Conservation (phyloP, 768 basidiomycete species). For the Auriscalpium orientale region DNA sequence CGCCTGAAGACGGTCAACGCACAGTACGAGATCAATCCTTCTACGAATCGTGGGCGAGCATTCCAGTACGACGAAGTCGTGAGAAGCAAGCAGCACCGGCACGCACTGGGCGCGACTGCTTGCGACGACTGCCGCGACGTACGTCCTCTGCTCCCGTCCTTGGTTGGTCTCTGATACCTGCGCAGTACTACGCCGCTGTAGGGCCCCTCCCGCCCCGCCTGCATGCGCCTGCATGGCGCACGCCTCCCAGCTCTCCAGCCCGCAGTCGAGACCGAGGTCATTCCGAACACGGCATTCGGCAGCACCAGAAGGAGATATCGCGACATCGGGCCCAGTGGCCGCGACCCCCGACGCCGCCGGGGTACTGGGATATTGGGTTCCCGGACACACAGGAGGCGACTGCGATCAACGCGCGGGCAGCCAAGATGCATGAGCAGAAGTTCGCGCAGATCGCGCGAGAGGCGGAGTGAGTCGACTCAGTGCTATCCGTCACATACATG, state of each 20-base stretch:
- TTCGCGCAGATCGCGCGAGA: constrained; percentile 50
- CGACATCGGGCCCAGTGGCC: constrained; percentile 69
- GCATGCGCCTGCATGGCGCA: constrained; percentile 69
- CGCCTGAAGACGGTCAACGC: constrained; percentile 5
- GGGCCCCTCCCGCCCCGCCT: constrained; percentile 62
- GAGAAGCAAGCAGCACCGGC: constrained; percentile 54
- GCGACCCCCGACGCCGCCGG: constrained; percentile 69
- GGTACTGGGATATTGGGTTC: constrained; percentile 88
- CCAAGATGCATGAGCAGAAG: constrained; percentile 66
- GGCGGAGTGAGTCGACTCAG: constrained; percentile 34
- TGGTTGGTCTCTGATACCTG: neutral
- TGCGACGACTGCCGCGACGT: constrained; percentile 82
- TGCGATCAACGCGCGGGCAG: constrained; percentile 68
- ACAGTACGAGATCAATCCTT: constrained; percentile 56
- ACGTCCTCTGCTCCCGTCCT: constrained; percentile 16
- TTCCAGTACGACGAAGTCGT: constrained; percentile 77
- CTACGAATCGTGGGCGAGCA: constrained; percentile 53
- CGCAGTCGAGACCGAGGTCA: neutral
- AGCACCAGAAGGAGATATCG: constrained; percentile 66
- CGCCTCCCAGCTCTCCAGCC: constrained; percentile 30
- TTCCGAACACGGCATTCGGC: constrained; percentile 17
- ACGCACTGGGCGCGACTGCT: constrained; percentile 62
- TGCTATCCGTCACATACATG: neutral
- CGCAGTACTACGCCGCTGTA: constrained; percentile 72
- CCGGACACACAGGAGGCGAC: constrained; percentile 77